phyloP scores from a whole-genome alignment of 495 filamentous ascomycete genomes.

The Annulohypoxylon maeteangense region DNA sequence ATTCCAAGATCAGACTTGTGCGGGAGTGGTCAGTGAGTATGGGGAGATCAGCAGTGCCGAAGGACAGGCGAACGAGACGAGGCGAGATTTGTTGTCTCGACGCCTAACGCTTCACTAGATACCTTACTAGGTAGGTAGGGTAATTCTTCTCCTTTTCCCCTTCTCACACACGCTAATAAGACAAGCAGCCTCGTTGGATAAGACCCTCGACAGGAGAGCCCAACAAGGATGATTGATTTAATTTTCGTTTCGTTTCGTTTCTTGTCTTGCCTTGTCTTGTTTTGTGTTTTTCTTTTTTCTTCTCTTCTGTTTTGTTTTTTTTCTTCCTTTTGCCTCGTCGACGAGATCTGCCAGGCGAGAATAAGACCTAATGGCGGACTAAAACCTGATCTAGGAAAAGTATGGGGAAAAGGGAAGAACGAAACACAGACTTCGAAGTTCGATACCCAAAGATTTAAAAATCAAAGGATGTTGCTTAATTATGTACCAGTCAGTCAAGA shows the following conservation, averaged over 20 bases:
- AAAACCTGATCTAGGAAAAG: constrained; percentile 40
- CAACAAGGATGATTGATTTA: constrained; percentile 39
- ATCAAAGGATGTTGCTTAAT: constrained; percentile 46
- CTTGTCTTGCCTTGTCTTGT: no score
- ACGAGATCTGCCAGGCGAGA: constrained; percentile 36
- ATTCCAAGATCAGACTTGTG: constrained; percentile 26
- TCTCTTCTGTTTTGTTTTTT: background rate
- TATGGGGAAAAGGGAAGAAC: constrained; percentile 41
- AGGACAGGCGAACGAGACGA: constrained; percentile 24
- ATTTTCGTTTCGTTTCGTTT: constrained; percentile 11
- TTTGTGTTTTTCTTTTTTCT: no score
- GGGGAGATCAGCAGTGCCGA: constrained; percentile 12
- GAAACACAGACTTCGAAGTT: constrained; percentile 40
- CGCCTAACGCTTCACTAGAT: constrained; percentile 15
- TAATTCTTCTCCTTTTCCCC: constrained; percentile 12
- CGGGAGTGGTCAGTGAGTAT: constrained; percentile 29
- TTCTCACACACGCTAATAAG: constrained; percentile 30
- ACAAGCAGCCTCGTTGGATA: constrained; percentile 39
- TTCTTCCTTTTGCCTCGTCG: constrained; percentile 26
- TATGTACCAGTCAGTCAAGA: constrained; percentile 50
- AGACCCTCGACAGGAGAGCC: constrained; percentile 30
- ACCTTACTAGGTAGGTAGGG: background rate
- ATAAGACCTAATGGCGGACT: constrained; percentile 42
- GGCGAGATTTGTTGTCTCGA: constrained; percentile 32
- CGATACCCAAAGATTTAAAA: constrained; percentile 36